Evolutionary conservation across 768 basidiomycete genomes (phyloP).

Genomic region (Lactarius sanguifluus): DNA sequence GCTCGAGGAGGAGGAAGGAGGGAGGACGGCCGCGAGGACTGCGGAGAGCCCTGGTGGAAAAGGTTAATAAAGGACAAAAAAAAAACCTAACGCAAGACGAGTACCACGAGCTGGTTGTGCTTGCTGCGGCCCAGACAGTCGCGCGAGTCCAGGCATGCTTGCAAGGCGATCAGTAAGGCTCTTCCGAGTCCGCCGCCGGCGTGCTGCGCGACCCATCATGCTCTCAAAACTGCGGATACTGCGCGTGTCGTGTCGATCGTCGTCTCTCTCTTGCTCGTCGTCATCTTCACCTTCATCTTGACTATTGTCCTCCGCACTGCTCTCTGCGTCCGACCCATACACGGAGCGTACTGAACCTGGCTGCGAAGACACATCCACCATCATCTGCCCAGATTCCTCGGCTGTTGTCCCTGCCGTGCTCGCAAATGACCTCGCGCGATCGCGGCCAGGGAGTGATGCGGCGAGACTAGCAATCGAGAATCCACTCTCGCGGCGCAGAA

Average conservation of each 20-base stretch:
- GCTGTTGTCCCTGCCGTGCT: constrained; percentile 30
- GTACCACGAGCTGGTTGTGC: constrained; percentile 12
- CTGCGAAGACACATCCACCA: constrained; percentile 54
- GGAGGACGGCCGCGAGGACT: constrained; percentile 44
- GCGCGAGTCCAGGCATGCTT: constrained; percentile 60
- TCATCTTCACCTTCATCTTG: constrained; percentile 44
- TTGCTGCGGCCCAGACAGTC: constrained; percentile 38
- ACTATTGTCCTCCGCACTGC: constrained; percentile 36
- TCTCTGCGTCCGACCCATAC: constrained; percentile 35
- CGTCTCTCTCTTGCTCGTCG: constrained; percentile 40
- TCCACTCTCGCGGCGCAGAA: constrained; percentile 70
- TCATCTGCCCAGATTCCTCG: constrained; percentile 51
- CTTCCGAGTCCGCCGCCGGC: constrained; percentile 45
- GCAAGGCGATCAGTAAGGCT: constrained; percentile 83
- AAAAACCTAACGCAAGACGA: constrained; percentile 19
- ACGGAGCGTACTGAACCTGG: constrained; percentile 49
- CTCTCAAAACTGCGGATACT: constrained; percentile 87
- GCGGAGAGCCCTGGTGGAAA: constrained; percentile 37
- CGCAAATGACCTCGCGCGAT: constrained; percentile 38
- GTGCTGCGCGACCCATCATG: constrained; percentile 56
- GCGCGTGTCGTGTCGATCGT: constrained; percentile 53
- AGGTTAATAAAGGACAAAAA: constrained; percentile 9
- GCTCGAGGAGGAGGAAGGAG: constrained; percentile 36
- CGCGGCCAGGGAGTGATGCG: constrained; percentile 59
- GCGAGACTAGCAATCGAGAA: constrained; percentile 82